Base-by-base conservation (phyloP, 257 asterid species). In the Cinchona pubescens region DNA sequence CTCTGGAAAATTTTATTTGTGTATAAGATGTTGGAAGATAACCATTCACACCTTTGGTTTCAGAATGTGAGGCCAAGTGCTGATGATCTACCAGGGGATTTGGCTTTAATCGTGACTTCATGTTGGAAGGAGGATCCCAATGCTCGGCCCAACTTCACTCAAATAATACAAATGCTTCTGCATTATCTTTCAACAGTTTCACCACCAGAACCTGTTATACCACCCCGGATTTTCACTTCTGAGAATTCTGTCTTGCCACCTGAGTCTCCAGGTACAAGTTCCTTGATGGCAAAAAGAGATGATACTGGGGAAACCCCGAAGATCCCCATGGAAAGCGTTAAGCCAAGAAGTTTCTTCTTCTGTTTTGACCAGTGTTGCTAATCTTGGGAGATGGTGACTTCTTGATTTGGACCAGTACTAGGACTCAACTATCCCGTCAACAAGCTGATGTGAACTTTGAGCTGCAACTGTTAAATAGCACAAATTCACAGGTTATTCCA, bases 51-150 rank as follows among this genome's bases (percentile, higher is more conserved):
- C 19, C 25, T 64, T 30, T 75, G 73, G 69, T 53, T 78, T 80
- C 92, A 95, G 99, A 91, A 91, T 35, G 91, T 86, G 67, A 84
- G 99, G 85, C 99, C 98, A 15, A 89, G 91, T 7, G 91, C 97
- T 0, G 97, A 95, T 3, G 90, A 87, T 73, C 96, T 95, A 5
- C 96, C 96, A 0, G 86, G 84, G 76, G 96, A 92, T 42, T 79
- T 95, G 80, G 97, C 96, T 32, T 59, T 61, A 59, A 89, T 92
- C 34, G 97, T 95, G 67, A 92, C 99, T 27, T 88, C 92, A 35
- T 94, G 99, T 79, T 94, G 99, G 99, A 88, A 82, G 62, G 98
- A 92, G 81, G 97, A 92, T 75, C 96, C 99, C 16, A 83, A 87
- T 14, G 61, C 83, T 19, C 87, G 99, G 48, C 99, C 99, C 77